Evolutionary conservation across 2,329 filamentous ascomycete genomes (phyloP).

Genomic region (Dactylella cylindrospora): DNA sequence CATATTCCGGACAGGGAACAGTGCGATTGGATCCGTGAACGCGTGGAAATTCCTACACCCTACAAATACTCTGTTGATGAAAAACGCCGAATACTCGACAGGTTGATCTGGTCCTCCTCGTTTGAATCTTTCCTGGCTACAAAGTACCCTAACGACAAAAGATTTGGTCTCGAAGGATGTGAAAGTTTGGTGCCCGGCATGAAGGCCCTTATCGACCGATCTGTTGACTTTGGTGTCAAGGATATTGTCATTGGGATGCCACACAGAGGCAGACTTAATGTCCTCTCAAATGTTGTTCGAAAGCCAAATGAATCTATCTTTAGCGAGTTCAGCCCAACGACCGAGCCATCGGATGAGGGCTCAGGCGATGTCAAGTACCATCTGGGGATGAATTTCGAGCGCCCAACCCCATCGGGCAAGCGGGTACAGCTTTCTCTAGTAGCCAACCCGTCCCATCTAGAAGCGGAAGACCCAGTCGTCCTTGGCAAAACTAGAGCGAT

Average conservation of each 20-base stretch:
- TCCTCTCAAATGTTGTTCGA: conserved; percentile 95
- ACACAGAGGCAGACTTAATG: conserved; percentile 95
- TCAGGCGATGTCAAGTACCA: conserved; percentile 99
- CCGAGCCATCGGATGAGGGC: conserved; percentile 87
- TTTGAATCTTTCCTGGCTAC: conserved; percentile 94
- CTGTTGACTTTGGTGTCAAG: conserved; percentile 97
- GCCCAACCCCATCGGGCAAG: conserved; percentile 95
- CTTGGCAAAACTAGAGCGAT: conserved; percentile 97
- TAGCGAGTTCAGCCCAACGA: conserved; percentile 89
- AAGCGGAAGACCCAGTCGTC: conserved; percentile 96
- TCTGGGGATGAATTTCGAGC: conserved; percentile 99
- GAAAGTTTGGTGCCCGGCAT: conserved; percentile 97
- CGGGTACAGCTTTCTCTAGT: conserved; percentile 98
- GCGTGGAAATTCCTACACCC: conserved; percentile 86
- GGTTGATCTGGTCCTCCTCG: conserved; percentile 96
- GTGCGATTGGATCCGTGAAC: conserved; percentile 96
- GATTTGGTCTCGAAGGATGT: conserved; percentile 95
- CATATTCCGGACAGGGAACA: conserved; percentile 97
- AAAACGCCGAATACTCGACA: conserved; percentile 95
- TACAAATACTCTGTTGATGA: conserved; percentile 98
- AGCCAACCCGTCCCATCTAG: conserved; percentile 95
- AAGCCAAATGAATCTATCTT: conserved; percentile 99
- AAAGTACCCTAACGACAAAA: conserved; percentile 99
- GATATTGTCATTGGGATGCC: conserved; percentile 99
- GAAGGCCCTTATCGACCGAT: conserved; percentile 98